Evolutionary conservation across 2,329 filamentous ascomycete genomes (phyloP), one percentile per base, ranked within the genome.

Genomic region (Verticillium dahliae): DNA sequence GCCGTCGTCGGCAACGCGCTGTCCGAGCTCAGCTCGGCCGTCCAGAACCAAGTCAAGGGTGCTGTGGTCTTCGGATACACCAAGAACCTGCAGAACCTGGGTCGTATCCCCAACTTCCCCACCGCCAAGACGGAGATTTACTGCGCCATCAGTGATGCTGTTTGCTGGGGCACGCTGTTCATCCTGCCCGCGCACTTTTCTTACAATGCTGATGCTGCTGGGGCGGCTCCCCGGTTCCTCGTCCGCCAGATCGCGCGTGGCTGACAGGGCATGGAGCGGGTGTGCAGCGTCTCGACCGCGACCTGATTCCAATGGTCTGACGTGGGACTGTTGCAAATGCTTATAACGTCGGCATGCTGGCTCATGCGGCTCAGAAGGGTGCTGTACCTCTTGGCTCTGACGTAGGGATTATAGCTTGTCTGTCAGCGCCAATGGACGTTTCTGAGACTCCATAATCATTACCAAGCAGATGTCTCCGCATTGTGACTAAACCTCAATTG

Each of bases 1-100:
- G 79, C 79, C 1, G 74, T 81, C 59, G 73, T 78, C n/a, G 72
- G 74, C 27, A 71, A 72, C 41, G 68, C 76, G 7, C 67, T 81
- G 56, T 68, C 72, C 11, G 69, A 73, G n/a, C 67, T 79, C 27
- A 62, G 66, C 56, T 34, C 62, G 22, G 14, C 54, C 5, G 65
- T 76, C 58, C 67, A 70, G 33, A 64, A 73, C 35, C 70, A 77
- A 69, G 69, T 78, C 62, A 73, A 71, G 55, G 75, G 72, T 27
- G 68, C 70, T 1, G 73, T 74, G 11, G 70, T 76, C 33, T 77
- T 75, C 52, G 76, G 77, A 0, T 78, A 78, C 63, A 78, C 77
- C 41, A 52, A 52, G 45, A 79, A 79, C 67, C 63, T 70, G 57
- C 77, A 79, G 66, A 76, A 78, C 65, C 57, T 60, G 2, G 75